Evolutionary conservation across 1,284 basidiomycete species (phyloP).

Genomic region (Austroboletus rostrupii): DNA sequence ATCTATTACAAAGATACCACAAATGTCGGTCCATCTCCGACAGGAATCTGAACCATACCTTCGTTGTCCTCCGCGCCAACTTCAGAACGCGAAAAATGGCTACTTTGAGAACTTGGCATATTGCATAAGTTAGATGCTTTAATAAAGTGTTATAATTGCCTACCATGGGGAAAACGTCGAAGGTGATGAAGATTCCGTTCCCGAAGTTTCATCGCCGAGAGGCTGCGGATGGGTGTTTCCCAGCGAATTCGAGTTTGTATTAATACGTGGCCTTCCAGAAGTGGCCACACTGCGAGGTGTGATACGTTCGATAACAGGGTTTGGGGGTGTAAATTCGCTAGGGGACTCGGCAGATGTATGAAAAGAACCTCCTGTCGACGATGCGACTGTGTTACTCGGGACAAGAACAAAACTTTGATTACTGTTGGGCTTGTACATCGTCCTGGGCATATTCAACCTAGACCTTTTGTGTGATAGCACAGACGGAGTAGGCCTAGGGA

Average conservation of each 20-base stretch:
- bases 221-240: neutral
- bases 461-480: neutral
- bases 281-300: slow-evolving; percentile 4
- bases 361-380: slow-evolving; percentile 4
- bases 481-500: neutral
- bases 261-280: neutral
- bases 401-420: neutral
- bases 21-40: neutral
- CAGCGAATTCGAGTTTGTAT: neutral
- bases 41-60: slow-evolving; percentile 10
- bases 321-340: slow-evolving; percentile 7
- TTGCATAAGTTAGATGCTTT: slow-evolving; percentile 4
- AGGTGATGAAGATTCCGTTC: slow-evolving; percentile 1
- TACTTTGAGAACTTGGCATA: slow-evolving; percentile 14
- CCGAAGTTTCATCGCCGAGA: slow-evolving; percentile 12
- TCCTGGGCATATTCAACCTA: neutral
- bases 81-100: slow-evolving; percentile 14
- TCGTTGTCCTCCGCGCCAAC: slow-evolving; percentile 5
- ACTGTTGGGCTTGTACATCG: neutral
- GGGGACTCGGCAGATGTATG: slow-evolving; percentile 16
- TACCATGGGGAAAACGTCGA: slow-evolving; percentile 15
- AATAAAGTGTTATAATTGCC: neutral
- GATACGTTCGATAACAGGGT: slow-evolving; percentile 9
- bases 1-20: slow-evolving; percentile 7
- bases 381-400: neutral